Evolutionary conservation across 148 eudicot genomes (phyloP).

Genomic region (Cornus controversa): DNA sequence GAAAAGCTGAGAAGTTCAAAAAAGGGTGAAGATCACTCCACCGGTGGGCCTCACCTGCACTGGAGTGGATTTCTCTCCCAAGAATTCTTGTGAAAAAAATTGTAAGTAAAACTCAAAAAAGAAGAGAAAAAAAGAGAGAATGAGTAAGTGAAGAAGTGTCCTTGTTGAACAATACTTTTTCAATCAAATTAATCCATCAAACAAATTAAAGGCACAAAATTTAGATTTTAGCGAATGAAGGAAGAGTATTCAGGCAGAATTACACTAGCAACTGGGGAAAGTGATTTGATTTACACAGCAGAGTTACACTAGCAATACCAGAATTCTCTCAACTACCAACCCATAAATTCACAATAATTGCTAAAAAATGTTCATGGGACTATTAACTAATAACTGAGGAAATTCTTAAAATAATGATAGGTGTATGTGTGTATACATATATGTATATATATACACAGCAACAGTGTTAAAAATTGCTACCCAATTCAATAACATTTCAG

Average conservation of each 20-base stretch:
- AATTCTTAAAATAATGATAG: not conserved
- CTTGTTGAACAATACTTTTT: not conserved
- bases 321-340: not conserved
- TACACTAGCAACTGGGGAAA: not conserved
- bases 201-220: not conserved
- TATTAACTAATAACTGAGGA: not conserved
- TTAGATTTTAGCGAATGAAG: no score
- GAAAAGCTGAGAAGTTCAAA: no score
- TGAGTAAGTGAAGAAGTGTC: no score
- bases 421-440: not conserved
- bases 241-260: not conserved
- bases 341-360: not conserved
- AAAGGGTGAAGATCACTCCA: no score
- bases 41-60: no score
- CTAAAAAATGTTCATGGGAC: not conserved
- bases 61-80: no score
- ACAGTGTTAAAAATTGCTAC: not conserved
- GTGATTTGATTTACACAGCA: not conserved
- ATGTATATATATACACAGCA: no score
- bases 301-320: not conserved
- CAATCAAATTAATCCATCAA: not conserved
- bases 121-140: no score
- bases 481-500: not conserved
- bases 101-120: no score
- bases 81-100: no score